Evolutionary conservation across 2,329 filamentous ascomycete species (phyloP), one percentile per base, ranked within the genome.

Genomic region (Coniochaeta sp.): DNA sequence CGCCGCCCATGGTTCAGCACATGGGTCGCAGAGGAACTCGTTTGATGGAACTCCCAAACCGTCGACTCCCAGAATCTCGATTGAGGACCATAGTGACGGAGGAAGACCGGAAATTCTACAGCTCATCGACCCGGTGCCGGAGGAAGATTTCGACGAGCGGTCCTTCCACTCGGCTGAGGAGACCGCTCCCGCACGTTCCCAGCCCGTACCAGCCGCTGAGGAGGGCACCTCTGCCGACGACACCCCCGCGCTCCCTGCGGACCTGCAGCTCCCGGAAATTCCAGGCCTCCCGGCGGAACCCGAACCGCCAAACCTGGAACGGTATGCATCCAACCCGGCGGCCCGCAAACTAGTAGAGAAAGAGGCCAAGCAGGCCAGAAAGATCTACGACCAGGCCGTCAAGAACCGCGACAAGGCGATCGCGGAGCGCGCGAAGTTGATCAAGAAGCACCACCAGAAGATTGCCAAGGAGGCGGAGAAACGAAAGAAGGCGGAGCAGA

Each of bases 341-440:
- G 77, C 83, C 30, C 83, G 85, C 9, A 90, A 89, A 66, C 79
- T 85, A 44, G 88, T 86, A 1, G 86, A 90, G 66, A 89, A 87
- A 60, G 87, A 91, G 66, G 79, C 85, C 59, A 83, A 84, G 58
- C 80, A 82, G 14, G 77, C 79, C 1, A 76, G 85, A 34, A 90
- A 90, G 68, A 78, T 79, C 9, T 89, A 91, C 69, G 81, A 88
- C 30, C 80, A 84, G 67, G 83, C 85, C 12, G 72, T 89, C 62
- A 90, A 89, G 71, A 81, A 86, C 61, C 85, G 85, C 38, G 82
- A 86, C 42, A 88, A 83, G 65, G 81, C 82, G 10, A 77, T 91
- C 56, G 81, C 81, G 55, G 85, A 89, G 60, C 81, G 85, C 7
- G 77, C 82, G 38, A 89, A 88, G 68, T 72, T 86, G 1, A 69